Evolutionary conservation across 139 green algal species (phyloP).

Genomic region (Volvox africanus): DNA sequence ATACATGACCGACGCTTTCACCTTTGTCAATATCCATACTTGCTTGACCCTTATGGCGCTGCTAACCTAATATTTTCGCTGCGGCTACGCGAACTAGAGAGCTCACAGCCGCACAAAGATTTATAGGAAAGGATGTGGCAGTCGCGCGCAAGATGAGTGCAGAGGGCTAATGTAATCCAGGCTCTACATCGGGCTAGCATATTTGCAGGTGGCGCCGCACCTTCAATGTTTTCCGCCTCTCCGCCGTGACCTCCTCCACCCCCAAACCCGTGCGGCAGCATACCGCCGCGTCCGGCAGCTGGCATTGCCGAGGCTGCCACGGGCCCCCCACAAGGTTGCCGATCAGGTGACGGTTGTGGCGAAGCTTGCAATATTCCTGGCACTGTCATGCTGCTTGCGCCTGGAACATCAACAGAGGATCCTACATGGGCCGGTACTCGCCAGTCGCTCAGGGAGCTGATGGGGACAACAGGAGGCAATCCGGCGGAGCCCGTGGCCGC

Average conservation of each 20-base stretch:
- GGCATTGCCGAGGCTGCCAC: too few species aligned
- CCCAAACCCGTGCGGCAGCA: background rate
- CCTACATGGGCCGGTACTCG: background rate
- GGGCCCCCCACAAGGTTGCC: background rate
- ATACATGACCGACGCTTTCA: too few species aligned
- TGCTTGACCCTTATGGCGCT: too few species aligned
- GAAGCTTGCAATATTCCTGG: background rate
- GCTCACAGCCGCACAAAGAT: too few species aligned
- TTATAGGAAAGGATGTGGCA: too few species aligned
- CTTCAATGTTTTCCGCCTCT: slow-evolving; percentile 31
- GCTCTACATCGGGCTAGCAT: too few species aligned
- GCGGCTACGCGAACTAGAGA: too few species aligned
- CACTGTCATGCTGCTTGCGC: background rate
- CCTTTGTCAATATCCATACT: too few species aligned
- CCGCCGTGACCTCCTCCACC: background rate
- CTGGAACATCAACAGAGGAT: background rate
- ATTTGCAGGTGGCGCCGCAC: background rate
- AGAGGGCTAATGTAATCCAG: too few species aligned
- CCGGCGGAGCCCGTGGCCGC: background rate
- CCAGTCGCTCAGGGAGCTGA: slow-evolving; percentile 46
- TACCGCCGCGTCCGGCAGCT: background rate
- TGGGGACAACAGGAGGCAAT: slow-evolving; percentile 24
- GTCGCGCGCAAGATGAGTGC: too few species aligned
- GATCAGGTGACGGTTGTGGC: background rate
- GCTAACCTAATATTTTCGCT: too few species aligned